Evolutionary conservation across 2,329 filamentous ascomycete genomes (phyloP).

Genomic region (Aureobasidium sp.): DNA sequence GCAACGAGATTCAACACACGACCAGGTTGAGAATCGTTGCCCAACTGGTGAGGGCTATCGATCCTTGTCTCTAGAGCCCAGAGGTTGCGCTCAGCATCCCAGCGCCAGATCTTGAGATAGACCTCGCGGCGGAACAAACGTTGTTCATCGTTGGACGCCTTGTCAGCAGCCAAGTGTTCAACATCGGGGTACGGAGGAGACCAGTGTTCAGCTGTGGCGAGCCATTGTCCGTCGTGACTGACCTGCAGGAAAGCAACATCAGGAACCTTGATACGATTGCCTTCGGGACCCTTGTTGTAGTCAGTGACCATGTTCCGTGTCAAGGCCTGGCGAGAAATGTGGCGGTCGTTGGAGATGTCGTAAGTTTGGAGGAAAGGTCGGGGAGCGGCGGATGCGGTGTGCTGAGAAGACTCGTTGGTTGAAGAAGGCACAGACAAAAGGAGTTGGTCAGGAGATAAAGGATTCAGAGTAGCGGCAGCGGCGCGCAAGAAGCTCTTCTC

Average conservation of each 20-base stretch:
- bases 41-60: constrained; percentile 63
- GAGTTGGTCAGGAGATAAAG: constrained; percentile 31
- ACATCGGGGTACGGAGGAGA: constrained; percentile 62
- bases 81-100: constrained; percentile 41
- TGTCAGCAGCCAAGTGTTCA: constrained; percentile 42
- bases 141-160: constrained; percentile 31
- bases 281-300: constrained; percentile 63
- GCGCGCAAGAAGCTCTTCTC: constrained; percentile 12
- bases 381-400: constrained; percentile 25
- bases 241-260: constrained; percentile 66
- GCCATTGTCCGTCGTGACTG: constrained; percentile 75
- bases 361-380: constrained; percentile 71
- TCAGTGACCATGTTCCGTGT: constrained; percentile 81
- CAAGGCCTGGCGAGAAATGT: constrained; percentile 78
- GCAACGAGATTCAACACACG: constrained; percentile 64
- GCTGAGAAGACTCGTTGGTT: constrained; percentile 13
- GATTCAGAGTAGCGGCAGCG: constrained; percentile 32
- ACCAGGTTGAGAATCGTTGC: constrained; percentile 38
- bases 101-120: constrained; percentile 85
- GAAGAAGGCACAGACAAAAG: constrained; percentile 39
- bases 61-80: constrained; percentile 77
- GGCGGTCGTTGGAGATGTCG: constrained; percentile 69
- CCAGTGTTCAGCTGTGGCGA: constrained; percentile 91
- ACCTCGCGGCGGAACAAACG: constrained; percentile 54
- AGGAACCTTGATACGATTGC: constrained; percentile 65